Base-by-base conservation (phyloP, 2,329 filamentous ascomycete genomes). In the Ascochyta clinopodiicola region DNA sequence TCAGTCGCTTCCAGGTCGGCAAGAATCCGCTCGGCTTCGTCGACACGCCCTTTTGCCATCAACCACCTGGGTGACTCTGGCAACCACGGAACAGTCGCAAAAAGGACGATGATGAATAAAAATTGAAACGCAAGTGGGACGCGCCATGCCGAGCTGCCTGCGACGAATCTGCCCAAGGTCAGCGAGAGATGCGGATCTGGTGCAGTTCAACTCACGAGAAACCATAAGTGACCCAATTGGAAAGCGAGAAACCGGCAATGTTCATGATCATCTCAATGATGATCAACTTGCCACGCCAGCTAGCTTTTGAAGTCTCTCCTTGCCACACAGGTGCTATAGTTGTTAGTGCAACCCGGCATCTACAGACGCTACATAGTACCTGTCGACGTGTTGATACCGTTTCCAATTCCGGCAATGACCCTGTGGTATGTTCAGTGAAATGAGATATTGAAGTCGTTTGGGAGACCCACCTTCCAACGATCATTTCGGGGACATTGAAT, bases 161-260 rank as follows among this genome's bases (percentile, higher is more conserved):
- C 43, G 10, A 66, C 57, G 21, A 63, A 66, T 10, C 63, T 66
- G 22, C 17, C 2, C 3, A 6, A 12, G 2, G 2, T 62, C 6
- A 61, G 57, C 36, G 3, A 37, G 31, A 4, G 0, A 5, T 19
- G 3, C 21, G 22, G 37, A 21, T 13, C 15, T 17, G 12, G 13
- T 6, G 6, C 2, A 2, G 25, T 3, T 1, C 3, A 42, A 24
- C 67, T 57, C 77, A 84, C 19, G 77, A 80, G 51, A 84, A 77
- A 2, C 81, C 81, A 52, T 78, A 84, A 7, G 78, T 83, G 10
- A 84, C 75, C 80, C 82, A 84, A 39, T 83, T 82, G 4, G 76
- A 78, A 1, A 84, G 43, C 1, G 70, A 77, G 56, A 82, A 83
- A 2, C 82, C 82, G 17, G 74, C 76, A 38, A 83, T 80, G 51